Evolutionary conservation across 805 yeast species (phyloP).

Genomic region (Zygosaccharomyces rouxii): DNA sequence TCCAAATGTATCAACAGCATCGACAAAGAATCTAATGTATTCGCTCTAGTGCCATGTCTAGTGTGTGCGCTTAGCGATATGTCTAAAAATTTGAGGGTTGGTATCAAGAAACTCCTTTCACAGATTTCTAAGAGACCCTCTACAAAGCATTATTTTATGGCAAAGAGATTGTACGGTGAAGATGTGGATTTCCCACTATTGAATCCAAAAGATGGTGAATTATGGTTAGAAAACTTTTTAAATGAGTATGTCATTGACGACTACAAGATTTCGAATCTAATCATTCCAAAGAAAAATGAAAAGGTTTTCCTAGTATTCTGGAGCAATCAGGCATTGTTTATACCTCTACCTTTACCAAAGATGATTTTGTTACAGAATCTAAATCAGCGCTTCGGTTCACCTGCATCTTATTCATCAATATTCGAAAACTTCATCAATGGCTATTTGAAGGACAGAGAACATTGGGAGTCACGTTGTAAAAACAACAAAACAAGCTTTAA

Average conservation of each 20-base stretch:
- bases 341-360: conserved; percentile 54
- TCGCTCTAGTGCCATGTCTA: conserved; percentile 56
- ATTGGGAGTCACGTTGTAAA: conserved; percentile 43
- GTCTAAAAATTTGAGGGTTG: conserved; percentile 47
- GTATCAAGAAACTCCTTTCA: conserved; percentile 38
- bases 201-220: conserved; percentile 59
- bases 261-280: conserved; percentile 41
- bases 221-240: conserved; percentile 40
- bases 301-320: conserved; percentile 58
- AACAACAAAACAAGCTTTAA: conserved; percentile 47
- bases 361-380: conserved; percentile 44
- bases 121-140: conserved; percentile 38
- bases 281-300: conserved; percentile 52
- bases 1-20: conserved; percentile 33
- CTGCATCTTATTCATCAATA: conserved; percentile 42
- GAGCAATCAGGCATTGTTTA: conserved; percentile 58
- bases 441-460: conserved; percentile 45
- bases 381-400: conserved; percentile 30
- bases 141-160: conserved; percentile 45
- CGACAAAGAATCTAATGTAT: conserved; percentile 40
- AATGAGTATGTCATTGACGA: conserved; percentile 49
- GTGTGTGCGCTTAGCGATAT: conserved; percentile 50
- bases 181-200: conserved; percentile 47
- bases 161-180: conserved; percentile 54
- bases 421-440: conserved; percentile 43